Evolutionary conservation across 2,329 filamentous ascomycete genomes (phyloP), one percentile per base, ranked within the genome.

Genomic region (Pyricularia pennisetigena): DNA sequence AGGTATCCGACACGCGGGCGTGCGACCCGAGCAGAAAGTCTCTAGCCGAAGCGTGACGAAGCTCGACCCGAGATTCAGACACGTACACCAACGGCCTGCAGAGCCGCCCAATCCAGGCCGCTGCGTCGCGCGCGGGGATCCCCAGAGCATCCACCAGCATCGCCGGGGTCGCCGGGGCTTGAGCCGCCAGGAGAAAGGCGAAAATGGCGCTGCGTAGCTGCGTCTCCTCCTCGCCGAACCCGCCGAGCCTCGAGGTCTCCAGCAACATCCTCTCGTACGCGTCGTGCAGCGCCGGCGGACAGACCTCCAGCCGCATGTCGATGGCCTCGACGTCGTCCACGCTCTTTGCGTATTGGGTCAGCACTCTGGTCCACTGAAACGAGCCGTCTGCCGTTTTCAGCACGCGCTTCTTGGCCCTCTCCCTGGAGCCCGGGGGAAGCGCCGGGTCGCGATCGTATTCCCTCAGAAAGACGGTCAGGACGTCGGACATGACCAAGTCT

Each of bases 301-400:
- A 54, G 41, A 54, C 62, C 66, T 67, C 24, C 16, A 54, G 30
- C 23, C 65, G 57, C 16, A 64, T 61, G 35, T 67, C 35, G 66
- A 68, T 67, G n/a, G 62, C 66, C 41, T 68, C 63, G 5, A 62
- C 26, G 59, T 20, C 24, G 3, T 59, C 30, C 16, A 62, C 69
- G 2, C 16, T 54, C 16, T 54, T 54, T 54, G 41, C 41, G 41
- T 54, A 54, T 8, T n/a, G 41, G 1, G 10, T 2, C 16, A 54
- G 20, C 0, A n/a, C 4, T 20, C 10, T 54, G 20, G 41, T 9
- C 41, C 41, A 54, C 20, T n/a, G 6, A 20, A 54, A 54, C 5
- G 41, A 54, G 20, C 41, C 41, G 41, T 54, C 41, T 20, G 41
- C 41, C 20, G 41, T n/a, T 9, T n/a, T 54, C 0, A 54, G 20